Conservation (phyloP, 164 flowering plant genomes). For the Kalanchoe fedtschenkoi region DNA sequence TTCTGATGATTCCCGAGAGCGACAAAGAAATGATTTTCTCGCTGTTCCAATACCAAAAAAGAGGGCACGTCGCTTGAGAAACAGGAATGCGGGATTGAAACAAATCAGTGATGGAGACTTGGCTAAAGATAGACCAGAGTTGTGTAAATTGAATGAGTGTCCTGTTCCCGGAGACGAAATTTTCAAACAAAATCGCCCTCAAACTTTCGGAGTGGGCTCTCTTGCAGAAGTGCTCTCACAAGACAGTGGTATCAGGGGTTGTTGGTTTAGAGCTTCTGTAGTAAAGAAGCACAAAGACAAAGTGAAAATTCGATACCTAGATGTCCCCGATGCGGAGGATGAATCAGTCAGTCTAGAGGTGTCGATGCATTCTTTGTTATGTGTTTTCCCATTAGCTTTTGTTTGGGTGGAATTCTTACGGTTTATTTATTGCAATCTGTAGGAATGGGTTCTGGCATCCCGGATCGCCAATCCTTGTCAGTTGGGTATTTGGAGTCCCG, state of each 20-base stretch:
- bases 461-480: conserved; percentile 43
- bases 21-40: conserved; percentile 10
- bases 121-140: background rate
- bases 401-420: background rate
- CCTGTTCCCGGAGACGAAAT: conserved; percentile 13
- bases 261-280: conserved; percentile 71
- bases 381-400: background rate
- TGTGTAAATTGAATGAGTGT: conserved; percentile 9
- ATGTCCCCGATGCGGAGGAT: conserved; percentile 63
- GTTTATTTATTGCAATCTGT: conserved; percentile 5
- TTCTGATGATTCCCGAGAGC: conserved; percentile 13
- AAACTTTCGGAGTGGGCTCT: conserved; percentile 33
- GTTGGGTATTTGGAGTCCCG: conserved; percentile 37
- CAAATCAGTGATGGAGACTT: conserved; percentile 6
- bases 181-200: conserved; percentile 10
- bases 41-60: conserved; percentile 27
- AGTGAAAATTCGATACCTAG: conserved; percentile 72
- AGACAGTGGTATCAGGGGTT: conserved; percentile 90
- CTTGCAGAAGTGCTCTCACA: conserved; percentile 78
- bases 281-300: conserved; percentile 53
- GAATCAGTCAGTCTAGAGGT: conserved; percentile 67
- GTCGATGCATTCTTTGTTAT: background rate
- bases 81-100: conserved; percentile 10
- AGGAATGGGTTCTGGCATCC: conserved; percentile 83
- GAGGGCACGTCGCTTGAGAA: conserved; percentile 25